These are phyloP conservation scores for Annulohypoxylon maeteangense DNA, from an alignment of 495 filamentous ascomycete genomes.

Conservation along the genomic window DNA sequence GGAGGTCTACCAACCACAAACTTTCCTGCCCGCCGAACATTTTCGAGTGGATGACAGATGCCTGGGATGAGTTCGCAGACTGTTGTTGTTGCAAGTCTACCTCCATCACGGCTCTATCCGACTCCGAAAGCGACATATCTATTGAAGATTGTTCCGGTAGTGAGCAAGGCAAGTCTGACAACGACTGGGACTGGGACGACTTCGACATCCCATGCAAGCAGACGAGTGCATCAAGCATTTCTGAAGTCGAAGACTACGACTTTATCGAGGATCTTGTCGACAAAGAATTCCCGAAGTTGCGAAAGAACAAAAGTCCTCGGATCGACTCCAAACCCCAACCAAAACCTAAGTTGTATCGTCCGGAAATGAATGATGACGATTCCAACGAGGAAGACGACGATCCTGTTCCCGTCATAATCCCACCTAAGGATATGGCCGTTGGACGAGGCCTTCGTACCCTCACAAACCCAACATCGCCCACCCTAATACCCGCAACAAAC, in stretches of 20 bases:
- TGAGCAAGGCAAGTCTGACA: background rate
- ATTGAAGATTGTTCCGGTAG: background rate
- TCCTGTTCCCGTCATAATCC: conserved; percentile 27
- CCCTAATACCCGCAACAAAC: background rate
- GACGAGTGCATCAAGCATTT: background rate
- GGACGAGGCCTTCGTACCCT: background rate
- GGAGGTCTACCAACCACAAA: background rate
- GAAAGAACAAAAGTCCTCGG: background rate
- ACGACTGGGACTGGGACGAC: conserved; percentile 39
- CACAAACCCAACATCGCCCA: background rate
- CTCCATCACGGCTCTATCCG: conserved; percentile 3
- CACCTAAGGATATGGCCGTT: conserved; percentile 40
- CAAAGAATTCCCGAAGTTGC: conserved; percentile 30
- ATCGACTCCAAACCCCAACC: background rate
- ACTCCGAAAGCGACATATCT: background rate
- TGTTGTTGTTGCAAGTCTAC: conserved; percentile 6
- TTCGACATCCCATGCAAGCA: conserved; percentile 9
- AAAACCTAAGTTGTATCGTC: background rate
- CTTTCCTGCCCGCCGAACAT: background rate
- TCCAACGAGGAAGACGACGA: conserved; percentile 12
- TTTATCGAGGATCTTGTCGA: conserved; percentile 33
- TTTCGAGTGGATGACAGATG: conserved; percentile 28
- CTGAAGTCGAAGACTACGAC: conserved; percentile 14
- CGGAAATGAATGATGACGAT: background rate
- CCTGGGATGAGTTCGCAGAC: conserved; percentile 32